Base-by-base conservation (phyloP, 2,329 filamentous ascomycete genomes). In the Beauveria caledonica region DNA sequence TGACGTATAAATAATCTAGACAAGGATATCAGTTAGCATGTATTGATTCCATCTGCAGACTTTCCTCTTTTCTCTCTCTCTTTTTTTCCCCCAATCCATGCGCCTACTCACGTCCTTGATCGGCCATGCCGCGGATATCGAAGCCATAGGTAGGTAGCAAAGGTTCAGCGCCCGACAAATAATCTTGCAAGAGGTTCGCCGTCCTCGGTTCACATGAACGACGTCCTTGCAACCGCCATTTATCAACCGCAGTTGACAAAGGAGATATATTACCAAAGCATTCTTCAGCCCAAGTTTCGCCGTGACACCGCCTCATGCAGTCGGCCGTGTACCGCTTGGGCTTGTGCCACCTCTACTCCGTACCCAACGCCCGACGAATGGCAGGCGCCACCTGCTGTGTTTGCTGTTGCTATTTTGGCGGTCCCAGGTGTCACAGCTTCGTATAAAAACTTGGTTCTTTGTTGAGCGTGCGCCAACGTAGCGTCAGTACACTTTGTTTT, bases 1-100 rank as follows among this genome's bases (percentile, higher is more conserved):
- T 60, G 86, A 78, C 9, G 92, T 87, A 71, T 95, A 97, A 60
- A 93, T 78, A 67, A 96, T 92, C 90, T 97, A 3, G n/a, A 11
- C 44, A 23, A 13, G n/a, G 19, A 23, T 7, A 52, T 70, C 33
- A 72, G 65, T 59, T 5, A 40, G 27, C 8, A 9, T 15, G 27
- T 10, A 9, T 15, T 25, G 5, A 8, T 29, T 3, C 50, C 19
- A 23, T 11, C 15, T n/a, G 13, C 8, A 15, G n/a, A n/a, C 1
- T 9, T 42, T 10, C 7, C 13, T 3, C 7, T 2, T 10, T 42
- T 42, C n/a, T 11, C 0, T n/a, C 33, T 51, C 6, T 11, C 0
- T 7, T 7, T 8, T 52, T 21, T n/a, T 2, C 8, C n/a, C n/a
- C n/a, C n/a, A n/a, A 3, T 21, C 25, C 29, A 17, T 21, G 2